Percentiles rank a stretch among this genome's conserved stretches.
Conservation (phyloP, 306 rosid species). For the barrel medic (Medicago truncatula) region DNA sequence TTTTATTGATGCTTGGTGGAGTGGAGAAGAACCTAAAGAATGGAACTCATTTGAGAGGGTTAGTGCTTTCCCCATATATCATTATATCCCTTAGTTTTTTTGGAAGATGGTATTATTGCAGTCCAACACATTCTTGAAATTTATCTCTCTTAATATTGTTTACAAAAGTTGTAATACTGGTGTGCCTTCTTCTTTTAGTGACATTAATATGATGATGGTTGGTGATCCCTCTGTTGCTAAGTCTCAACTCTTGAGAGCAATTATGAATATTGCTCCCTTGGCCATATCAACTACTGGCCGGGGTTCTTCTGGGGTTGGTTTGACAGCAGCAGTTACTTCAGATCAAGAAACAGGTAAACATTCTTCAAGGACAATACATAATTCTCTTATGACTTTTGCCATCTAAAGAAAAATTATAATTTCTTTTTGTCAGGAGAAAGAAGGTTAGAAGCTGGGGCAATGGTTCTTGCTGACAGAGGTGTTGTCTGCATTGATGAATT, state of each 20-base stretch:
- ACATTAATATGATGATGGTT: constrained; percentile 99
- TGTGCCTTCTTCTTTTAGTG: constrained; percentile 57
- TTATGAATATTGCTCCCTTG: constrained; percentile 93
- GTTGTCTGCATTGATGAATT: constrained; percentile 99
- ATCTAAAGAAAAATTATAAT: constrained; percentile 16
- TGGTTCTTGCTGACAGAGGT: constrained; percentile 99
- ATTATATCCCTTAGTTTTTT: constrained; percentile 33
- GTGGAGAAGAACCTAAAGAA: constrained; percentile 96
- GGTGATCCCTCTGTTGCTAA: constrained; percentile 99
- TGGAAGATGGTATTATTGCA: constrained; percentile 24
- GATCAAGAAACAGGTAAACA: constrained; percentile 95
- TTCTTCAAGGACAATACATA: constrained; percentile 21
- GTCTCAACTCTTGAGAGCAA: constrained; percentile 96
- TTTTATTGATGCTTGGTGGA: constrained; percentile 92
- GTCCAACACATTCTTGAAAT: constrained; percentile 26
- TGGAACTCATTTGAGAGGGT: constrained; percentile 99
- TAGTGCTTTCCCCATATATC: constrained; percentile 49
- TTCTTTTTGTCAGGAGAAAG: constrained; percentile 75
- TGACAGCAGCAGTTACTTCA: constrained; percentile 98
- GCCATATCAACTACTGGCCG: constrained; percentile 98
- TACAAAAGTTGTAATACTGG: constrained; percentile 13
- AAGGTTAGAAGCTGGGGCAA: constrained; percentile 99
- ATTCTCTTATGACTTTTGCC: constrained; percentile 28
- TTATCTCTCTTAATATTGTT: constrained; percentile 32
- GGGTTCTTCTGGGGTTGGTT: constrained; percentile 98